Base-by-base conservation (phyloP, 495 filamentous ascomycete species). In the Venustampulla echinocandica region DNA sequence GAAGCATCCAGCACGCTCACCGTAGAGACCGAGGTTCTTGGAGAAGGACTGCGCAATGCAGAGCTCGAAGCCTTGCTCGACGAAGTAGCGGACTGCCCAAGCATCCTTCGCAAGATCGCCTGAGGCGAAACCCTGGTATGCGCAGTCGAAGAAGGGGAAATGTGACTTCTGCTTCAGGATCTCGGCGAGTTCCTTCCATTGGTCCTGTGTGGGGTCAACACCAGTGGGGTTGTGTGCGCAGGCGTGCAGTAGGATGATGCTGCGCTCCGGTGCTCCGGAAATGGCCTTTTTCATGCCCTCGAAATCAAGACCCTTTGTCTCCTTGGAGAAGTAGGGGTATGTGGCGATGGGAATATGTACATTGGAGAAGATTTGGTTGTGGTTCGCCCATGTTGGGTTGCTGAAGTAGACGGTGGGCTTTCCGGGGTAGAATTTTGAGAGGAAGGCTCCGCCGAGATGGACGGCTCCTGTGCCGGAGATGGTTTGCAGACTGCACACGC, bases 161-260 rank as follows among this genome's bases (percentile, higher is more conserved):
- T 89, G 93, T 32, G 76, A 74, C 64, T 82, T 85, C 22, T 68
- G 60, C 42, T 75, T 73, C 62, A 97, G 80, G 19, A 95, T 58
- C 4, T 71, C 59, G 42, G 89, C 89, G 49, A 99, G 77, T 56
- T 93, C 70, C 60, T 82, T 87, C 92, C 92, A 99, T 68, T 99
- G 92, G 27, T 89, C 88, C 43, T 79, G 74, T 15, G 92, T 92
- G 17, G 87, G 92, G 67, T 99, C 92, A 43, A 99, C 92, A 48
- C 92, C 92, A 11, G 92, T 99, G 18, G 92, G 92, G 67, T 99
- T 99, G 73, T 97, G 92, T 20, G 92, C 92, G 65, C 92, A 99
- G 50, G 87, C 88, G 65, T 99, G 92, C 13, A 99, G 79, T 21
- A 99, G 77, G 66, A 97, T 80, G 63, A 99, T 75, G 56, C 80